Conservation (phyloP, 345 rosid genomes). For the Aquilaria sinensis region DNA sequence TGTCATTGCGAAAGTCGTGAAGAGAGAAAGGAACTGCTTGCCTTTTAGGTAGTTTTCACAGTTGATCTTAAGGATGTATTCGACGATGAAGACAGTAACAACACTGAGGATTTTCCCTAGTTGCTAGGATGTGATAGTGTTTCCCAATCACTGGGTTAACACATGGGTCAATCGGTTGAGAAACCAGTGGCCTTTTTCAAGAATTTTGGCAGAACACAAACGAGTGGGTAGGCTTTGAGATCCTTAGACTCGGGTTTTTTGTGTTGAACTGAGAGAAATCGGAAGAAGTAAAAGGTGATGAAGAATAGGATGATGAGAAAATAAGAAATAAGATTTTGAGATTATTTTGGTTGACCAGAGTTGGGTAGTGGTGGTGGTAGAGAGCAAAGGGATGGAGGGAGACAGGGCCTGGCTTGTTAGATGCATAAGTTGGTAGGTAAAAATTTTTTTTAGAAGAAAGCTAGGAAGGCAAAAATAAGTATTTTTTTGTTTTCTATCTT, state of each 20-base stretch:
- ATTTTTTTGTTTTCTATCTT: too few relatives aligned
- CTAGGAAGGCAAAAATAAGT: too few relatives aligned
- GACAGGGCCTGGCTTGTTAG: too few relatives aligned
- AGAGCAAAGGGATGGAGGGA: too few relatives aligned
- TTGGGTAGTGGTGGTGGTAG: too few relatives aligned
- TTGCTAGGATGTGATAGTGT: conserved; percentile 12
- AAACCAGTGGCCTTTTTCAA: conserved; percentile 20
- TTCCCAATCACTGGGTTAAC: conserved; percentile 15
- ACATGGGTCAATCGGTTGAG: conserved; percentile 26
- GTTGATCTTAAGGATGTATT: conserved; percentile 7
- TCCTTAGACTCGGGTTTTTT: neutral
- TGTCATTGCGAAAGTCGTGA: conserved; percentile 7
- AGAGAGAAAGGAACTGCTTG: conserved; percentile 6
- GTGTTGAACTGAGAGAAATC: neutral
- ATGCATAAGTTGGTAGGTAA: too few relatives aligned
- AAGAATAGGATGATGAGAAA: neutral
- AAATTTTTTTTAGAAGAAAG: too few relatives aligned
- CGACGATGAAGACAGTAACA: conserved; percentile 1
- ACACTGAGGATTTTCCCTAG: conserved; percentile 11
- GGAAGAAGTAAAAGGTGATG: neutral
- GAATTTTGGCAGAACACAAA: conserved; percentile 25
- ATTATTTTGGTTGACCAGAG: too few relatives aligned
- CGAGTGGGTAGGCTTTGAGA: conserved; percentile 22
- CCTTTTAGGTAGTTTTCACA: conserved; percentile 14
- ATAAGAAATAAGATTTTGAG: neutral